Evolutionary conservation across 495 filamentous ascomycete species (phyloP).

Genomic region (Neurospora sp.): DNA sequence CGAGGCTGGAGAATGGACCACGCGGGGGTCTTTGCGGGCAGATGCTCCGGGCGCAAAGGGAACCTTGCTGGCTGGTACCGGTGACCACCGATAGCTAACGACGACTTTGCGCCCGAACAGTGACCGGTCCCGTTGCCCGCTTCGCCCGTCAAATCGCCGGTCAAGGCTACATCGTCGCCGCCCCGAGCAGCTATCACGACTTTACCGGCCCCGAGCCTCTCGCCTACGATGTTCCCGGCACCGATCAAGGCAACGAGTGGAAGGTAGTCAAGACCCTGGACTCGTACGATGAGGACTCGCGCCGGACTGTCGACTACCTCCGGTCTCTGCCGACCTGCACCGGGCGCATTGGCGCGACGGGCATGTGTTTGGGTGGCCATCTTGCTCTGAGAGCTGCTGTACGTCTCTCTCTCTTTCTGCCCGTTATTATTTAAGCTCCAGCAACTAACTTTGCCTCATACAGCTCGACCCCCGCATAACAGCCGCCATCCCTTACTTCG

Average conservation of each 20-base stretch:
- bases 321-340: conserved; percentile 70
- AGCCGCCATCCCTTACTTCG: conserved; percentile 81
- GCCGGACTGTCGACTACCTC: conserved; percentile 62
- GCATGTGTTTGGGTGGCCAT: conserved; percentile 95
- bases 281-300: conserved; percentile 84
- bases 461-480: conserved; percentile 62
- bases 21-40: background rate
- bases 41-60: background rate
- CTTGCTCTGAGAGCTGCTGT: conserved; percentile 71
- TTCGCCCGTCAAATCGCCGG: conserved; percentile 89
- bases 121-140: conserved; percentile 83
- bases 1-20: background rate
- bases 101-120: conserved; percentile 32
- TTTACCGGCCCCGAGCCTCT: conserved; percentile 80
- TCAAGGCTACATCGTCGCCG: conserved; percentile 88
- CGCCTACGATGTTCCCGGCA: conserved; percentile 79
- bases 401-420: conserved; percentile 4
- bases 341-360: conserved; percentile 74
- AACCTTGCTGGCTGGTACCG: background rate
- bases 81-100: background rate
- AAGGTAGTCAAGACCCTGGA: conserved; percentile 79
- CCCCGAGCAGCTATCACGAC: conserved; percentile 86
- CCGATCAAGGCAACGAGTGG: conserved; percentile 76
- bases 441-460: background rate
- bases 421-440: background rate